Evolutionary conservation across 495 filamentous ascomycete genomes (phyloP), one percentile per base, ranked within the genome.

Genomic region (Tuber indicum): DNA sequence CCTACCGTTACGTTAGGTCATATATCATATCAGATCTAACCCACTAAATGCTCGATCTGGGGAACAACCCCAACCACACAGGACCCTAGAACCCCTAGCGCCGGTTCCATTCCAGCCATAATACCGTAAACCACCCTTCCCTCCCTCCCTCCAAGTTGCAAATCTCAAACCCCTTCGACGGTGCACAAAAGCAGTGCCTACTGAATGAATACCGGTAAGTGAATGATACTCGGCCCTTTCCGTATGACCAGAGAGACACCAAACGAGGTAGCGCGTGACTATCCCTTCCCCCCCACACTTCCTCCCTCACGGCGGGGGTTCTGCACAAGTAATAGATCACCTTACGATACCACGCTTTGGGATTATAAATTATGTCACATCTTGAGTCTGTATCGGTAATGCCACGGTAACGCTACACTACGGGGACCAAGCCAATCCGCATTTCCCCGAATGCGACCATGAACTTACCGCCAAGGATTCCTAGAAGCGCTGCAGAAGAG

Each of bases 1-100:
- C 32, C 32, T 10, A 1, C 58, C 5, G 12, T 26, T 66, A 66
- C 58, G 58, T 66, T 26, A 66, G 58, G 58, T 36, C 58, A 66
- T 66, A 32, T 62, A 62, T 62, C 58, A 66, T 66, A 66, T 36
- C 26, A 66, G 58, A 66, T 66, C 58, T 66, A 36, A 17, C 58
- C 58, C 58, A 36, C 58, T 66, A 36, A 36, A 66, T 17, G 26
- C 58, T 36, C 58, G 58, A 66, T 66, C 58, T 36, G 26, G 58
- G 58, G 58, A 66, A 66, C 39, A 36, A 12, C 58, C 32, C 58
- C 26, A 36, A 36, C 32, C 58, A 66, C 58, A 66, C 12, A 36
- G 58, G 36, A 66, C 26, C 32, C 52, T 17, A 36, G 58, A 66
- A 66, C 26, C 26, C 58, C 26, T 36, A 62, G 17, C 19, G 36